Evolutionary conservation across 441 rosid genomes (phyloP), one percentile per base, ranked within the genome.

Genomic region (Gossypium aridum): DNA sequence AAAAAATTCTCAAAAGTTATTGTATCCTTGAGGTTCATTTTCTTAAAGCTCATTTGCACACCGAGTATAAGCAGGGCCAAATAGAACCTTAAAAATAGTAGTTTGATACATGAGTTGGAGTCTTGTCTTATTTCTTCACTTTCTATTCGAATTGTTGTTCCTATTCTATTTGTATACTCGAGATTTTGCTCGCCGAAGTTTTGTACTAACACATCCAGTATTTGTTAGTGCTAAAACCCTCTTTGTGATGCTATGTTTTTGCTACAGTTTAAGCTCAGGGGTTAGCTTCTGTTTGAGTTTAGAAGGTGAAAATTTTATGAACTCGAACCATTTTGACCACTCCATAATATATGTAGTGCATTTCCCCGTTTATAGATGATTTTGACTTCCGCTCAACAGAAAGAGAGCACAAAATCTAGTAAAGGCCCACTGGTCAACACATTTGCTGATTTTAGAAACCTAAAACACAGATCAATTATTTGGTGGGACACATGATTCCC

Each of bases 401-500:
- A 55, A 28, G 28, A 22, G 31, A 28, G 49, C 37, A 56, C 54
- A 37, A 56, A 71, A 71, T 71, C 64, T 37, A 57, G 53, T 17
- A 37, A 39, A 49, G 72, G 56, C 14, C 9, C 12, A 9, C 10
- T 51, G 61, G 72, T 69, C 72, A 69, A 69, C n/a, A 51, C 2
- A 16, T 51, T 51, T 69, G 2, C 2, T 53, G 61, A 28, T 37
- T 51, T 26, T 16, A 45, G 17, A 53, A 69, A n/a, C 45, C 73
- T 25, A 43, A 65, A 12, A 39, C 16, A 39, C 16, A 65, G 54
- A 39, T 65, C 31, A 65, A 69, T 16, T 28, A 31, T 59, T 43
- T 26, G 19, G n/a, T 43, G 64, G 62, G 54, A 71, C 49, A 70
- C 62, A 55, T 19, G 72, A 78, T 74, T 78, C 78, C 75, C 34